Conservation (phyloP, 305 asterid species). For the Nicotiana rustica region DNA sequence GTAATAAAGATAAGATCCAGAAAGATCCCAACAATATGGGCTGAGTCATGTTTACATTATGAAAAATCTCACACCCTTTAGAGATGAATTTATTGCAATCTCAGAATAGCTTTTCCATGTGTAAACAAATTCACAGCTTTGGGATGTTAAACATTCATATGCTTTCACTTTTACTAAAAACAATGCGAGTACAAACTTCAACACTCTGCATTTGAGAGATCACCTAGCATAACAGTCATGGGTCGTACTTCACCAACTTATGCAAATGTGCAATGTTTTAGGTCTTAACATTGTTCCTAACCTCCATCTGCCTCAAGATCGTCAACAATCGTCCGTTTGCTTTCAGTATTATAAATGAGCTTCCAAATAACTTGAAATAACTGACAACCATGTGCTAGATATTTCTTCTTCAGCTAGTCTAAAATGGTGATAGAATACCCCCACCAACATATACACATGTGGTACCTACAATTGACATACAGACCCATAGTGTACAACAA, state of each 20-base stretch:
- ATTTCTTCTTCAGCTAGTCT: constrained; percentile 13
- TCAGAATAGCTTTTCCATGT: background rate
- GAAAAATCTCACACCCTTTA: background rate
- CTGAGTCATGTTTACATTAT: background rate
- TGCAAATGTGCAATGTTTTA: background rate
- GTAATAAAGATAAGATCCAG: background rate
- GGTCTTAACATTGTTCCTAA: constrained; percentile 21
- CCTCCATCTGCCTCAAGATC: background rate
- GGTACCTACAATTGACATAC: background rate
- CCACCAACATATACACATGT: background rate
- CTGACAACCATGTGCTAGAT: too few species aligned
- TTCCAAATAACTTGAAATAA: background rate
- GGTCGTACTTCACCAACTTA: background rate
- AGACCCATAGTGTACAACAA: too few species aligned
- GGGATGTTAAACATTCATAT: constrained; percentile 1
- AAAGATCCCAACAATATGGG: background rate
- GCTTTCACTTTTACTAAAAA: background rate
- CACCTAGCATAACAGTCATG: constrained; percentile 11
- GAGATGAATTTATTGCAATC: background rate
- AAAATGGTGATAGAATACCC: constrained; percentile 11
- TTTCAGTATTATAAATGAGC: background rate
- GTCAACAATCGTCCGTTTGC: background rate
- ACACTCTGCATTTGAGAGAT: constrained; percentile 14
- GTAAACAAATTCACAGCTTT: constrained; percentile 3
- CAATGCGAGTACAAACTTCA: background rate